These are phyloP conservation scores for Diaporthe sp. DNA, from an alignment of 2,329 filamentous ascomycete species.

Conservation along the genomic window DNA sequence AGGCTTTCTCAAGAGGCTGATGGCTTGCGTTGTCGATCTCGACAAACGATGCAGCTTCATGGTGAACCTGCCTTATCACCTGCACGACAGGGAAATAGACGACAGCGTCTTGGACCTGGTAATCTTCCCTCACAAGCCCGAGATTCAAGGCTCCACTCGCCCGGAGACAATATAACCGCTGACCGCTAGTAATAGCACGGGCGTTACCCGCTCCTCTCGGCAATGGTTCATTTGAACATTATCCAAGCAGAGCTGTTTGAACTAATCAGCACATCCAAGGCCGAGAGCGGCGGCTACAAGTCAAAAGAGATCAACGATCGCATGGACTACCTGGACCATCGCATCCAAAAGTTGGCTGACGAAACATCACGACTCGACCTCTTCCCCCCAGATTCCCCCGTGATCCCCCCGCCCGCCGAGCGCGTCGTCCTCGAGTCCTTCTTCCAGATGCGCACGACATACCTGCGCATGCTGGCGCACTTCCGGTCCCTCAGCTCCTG, in stretches of 20 bases:
- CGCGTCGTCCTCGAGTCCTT: not conserved
- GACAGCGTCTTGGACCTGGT: conserved; percentile 17
- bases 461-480: conserved; percentile 14
- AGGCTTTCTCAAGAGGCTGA: not conserved
- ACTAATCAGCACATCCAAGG: not conserved
- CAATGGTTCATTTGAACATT: not conserved
- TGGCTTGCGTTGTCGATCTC: conserved; percentile 12
- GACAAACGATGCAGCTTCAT: conserved; percentile 18
- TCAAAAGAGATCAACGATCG: conserved; percentile 11
- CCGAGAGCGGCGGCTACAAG: not conserved
- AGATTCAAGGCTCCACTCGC: too few relatives aligned
- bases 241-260: conserved; percentile 14
- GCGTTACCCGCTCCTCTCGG: not conserved
- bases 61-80: not conserved
- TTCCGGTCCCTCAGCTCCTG: conserved; percentile 18
- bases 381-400: not conserved
- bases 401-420: not conserved
- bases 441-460: conserved; percentile 22
- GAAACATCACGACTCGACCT: not conserved
- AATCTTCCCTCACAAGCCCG: not conserved
- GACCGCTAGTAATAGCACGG: not conserved
- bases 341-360: not conserved
- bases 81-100: conserved; percentile 2
- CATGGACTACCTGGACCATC: conserved; percentile 21
- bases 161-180: not conserved